Evolutionary conservation across 2,329 filamentous ascomycete species (phyloP), one percentile per base, ranked within the genome.

Genomic region (Paracamarosporium sp.): DNA sequence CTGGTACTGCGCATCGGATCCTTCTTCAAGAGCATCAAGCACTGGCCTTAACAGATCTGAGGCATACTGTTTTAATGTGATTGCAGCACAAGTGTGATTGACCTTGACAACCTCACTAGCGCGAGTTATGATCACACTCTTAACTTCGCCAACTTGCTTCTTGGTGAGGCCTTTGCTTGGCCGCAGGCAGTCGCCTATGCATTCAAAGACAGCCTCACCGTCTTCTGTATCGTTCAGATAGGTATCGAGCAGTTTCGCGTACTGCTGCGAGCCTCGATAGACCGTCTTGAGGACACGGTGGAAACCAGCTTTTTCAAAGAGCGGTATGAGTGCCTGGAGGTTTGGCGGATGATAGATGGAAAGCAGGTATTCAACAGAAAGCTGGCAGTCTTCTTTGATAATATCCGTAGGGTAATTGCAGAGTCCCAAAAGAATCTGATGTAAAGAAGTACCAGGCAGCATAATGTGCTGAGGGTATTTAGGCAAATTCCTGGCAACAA

Each of bases 391-490:
- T 53, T 97, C 94, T 4, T 89, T 89, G 67, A 98, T 84, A 59
- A 94, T 90, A 11, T 85, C 81, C 2, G 88, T 89, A 0, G 93
- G 93, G 65, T 93, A 97, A 59, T 89, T 86, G 79, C 95, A 99
- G 4, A 99, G 83, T 2, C 93, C 90, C 35, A 87, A 82, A 25
- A 99, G 83, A 9, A 97, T 89, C 57, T 88, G 88, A 57, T 93
- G 91, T 0, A 99, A 82, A 1, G 91, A 90, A 2, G 91, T 93
- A 17, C 93, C 95, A 0, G 94, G 91, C 45, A 99, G 86, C 11
- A 98, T 85, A 50, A 99, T 88, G 70, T 97, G 97, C 73, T 98
- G 94, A 1, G 93, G 93, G 70, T 97, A 99, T 75, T 99, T 99
- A 3, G 96, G 92, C 48, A 99, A 80, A 72, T 97, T 99, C 55